These are phyloP conservation scores for Dianthus caryophyllus DNA, from an alignment of 148 eudicot genomes.

Conservation along the genomic window DNA sequence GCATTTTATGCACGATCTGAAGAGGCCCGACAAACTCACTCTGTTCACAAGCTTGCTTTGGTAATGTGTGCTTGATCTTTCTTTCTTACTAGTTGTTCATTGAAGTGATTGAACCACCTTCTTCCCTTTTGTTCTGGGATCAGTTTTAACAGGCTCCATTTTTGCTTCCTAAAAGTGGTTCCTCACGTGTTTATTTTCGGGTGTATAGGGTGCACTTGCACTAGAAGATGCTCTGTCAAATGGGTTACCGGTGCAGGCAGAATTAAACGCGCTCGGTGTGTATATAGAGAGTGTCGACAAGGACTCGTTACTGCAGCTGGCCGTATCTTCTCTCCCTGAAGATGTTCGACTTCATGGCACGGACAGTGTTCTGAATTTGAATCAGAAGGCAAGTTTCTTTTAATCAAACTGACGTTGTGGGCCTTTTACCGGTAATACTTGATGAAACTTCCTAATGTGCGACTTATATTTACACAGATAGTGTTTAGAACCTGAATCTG, in stretches of 20 bases:
- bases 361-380: conserved; percentile 58
- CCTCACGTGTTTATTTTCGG: conserved; percentile 5
- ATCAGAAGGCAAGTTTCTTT: conserved; percentile 58
- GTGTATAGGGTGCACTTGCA: conserved; percentile 77
- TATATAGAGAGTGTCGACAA: conserved; percentile 57
- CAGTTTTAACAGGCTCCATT: background rate
- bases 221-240: conserved; percentile 87
- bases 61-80: conserved; percentile 33
- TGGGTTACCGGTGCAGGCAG: conserved; percentile 80
- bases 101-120: background rate
- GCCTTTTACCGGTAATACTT: too few species aligned
- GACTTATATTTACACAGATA: too few species aligned
- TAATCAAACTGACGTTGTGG: background rate
- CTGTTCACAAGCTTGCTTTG: conserved; percentile 90
- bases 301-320: conserved; percentile 70
- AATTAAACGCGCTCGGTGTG: conserved; percentile 52
- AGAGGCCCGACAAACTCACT: conserved; percentile 94
- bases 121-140: conserved; percentile 1
- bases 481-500: too few species aligned
- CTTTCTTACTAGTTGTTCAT: background rate
- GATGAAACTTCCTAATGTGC: too few species aligned
- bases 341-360: conserved; percentile 70
- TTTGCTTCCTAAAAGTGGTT: background rate
- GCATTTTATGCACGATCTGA: conserved; percentile 97
- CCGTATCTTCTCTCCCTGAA: conserved; percentile 78